Evolutionary conservation across 2,329 filamentous ascomycete species (phyloP).

Genomic region (Ceratocystis huliohia): DNA sequence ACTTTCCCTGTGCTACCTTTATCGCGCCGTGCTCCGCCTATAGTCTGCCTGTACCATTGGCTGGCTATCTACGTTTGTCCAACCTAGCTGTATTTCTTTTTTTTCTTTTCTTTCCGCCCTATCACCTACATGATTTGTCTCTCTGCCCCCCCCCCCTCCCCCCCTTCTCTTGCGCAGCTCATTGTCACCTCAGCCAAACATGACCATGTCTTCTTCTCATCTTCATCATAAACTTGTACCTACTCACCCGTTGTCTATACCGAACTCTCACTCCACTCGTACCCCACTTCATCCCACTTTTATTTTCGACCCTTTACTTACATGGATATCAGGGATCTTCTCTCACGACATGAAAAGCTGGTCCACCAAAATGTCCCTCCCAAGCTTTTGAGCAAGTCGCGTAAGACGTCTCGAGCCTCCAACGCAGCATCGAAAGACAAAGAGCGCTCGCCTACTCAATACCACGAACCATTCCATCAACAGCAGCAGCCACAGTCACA

Average conservation of each 20-base stretch:
- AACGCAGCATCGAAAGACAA: neutral
- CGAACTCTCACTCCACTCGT: neutral
- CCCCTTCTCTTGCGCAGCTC: neutral
- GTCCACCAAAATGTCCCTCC: constrained; percentile 41
- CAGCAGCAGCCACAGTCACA: constrained; percentile 4
- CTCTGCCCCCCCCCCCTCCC: neutral
- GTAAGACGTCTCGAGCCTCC: constrained; percentile 36
- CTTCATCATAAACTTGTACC: neutral
- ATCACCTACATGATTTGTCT: neutral
- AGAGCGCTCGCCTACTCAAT: constrained; percentile 9
- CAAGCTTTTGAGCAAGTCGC: constrained; percentile 28
- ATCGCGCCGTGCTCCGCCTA: neutral
- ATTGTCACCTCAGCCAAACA: neutral
- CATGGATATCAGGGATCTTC: constrained; percentile 52
- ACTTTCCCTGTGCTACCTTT: neutral
- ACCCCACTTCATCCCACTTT: neutral
- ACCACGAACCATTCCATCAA: neutral
- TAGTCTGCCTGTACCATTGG: neutral
- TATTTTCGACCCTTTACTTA: constrained; percentile 30
- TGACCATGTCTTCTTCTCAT: neutral
- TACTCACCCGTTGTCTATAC: neutral
- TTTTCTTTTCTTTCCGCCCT: neutral
- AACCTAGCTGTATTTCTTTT: neutral
- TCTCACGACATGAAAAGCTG: constrained; percentile 52
- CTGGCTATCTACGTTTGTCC: constrained; percentile 3